Conservation (phyloP, 768 basidiomycete species). For the Termitomyces sp. region DNA sequence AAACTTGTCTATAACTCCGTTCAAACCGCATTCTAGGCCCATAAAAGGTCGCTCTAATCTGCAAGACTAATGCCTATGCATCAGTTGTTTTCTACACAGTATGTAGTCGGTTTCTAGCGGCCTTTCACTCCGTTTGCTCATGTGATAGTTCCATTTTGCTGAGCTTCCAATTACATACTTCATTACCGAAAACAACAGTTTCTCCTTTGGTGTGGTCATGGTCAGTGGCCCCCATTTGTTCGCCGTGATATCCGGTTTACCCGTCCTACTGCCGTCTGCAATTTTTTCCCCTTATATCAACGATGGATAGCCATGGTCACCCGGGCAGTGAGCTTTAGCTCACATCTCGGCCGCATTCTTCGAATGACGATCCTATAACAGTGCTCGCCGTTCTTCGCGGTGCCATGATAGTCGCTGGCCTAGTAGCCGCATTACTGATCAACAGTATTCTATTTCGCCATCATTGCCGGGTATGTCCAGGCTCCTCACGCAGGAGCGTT, state of each 20-base stretch:
- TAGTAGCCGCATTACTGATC: constrained; percentile 40
- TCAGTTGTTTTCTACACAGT: constrained; percentile 38
- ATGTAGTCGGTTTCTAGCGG: constrained; percentile 2
- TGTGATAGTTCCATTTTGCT: constrained; percentile 26
- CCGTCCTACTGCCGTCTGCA: constrained; percentile 33
- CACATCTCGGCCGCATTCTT: background rate
- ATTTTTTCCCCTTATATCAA: constrained; percentile 30
- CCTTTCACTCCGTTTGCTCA: background rate
- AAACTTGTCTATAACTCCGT: background rate
- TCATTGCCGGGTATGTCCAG: constrained; percentile 37
- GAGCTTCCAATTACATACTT: constrained; percentile 46
- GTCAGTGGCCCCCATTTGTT: constrained; percentile 25
- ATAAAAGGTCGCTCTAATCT: constrained; percentile 35
- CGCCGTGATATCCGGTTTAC: background rate
- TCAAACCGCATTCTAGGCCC: background rate
- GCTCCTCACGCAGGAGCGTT: background rate
- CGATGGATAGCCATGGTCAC: constrained; percentile 26
- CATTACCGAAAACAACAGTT: constrained; percentile 33
- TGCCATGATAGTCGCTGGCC: constrained; percentile 40
- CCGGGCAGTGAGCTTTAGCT: constrained; percentile 22
- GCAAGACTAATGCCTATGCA: constrained; percentile 38
- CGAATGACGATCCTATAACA: constrained; percentile 16
- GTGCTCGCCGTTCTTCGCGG: constrained; percentile 38
- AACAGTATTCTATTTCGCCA: constrained; percentile 45
- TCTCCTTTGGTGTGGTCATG: constrained; percentile 43